Conservation (phyloP, 148 eudicot species). For the Simmondsia chinensis region DNA sequence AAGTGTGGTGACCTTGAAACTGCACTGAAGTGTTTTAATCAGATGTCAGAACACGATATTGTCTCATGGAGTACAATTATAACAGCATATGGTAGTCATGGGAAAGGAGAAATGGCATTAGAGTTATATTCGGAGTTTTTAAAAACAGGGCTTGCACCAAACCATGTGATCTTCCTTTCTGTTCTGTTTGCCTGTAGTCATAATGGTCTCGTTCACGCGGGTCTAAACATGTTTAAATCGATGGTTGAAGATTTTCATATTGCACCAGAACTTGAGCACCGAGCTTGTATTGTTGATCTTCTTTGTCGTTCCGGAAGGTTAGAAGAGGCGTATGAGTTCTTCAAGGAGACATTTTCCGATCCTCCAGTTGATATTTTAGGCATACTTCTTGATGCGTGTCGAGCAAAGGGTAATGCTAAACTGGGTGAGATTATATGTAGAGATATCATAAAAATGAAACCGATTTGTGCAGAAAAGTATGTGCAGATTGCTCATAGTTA, state of each 20-base stretch:
- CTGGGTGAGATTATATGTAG: constrained; percentile 45
- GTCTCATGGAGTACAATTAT: constrained; percentile 81
- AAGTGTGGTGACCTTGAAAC: constrained; percentile 69
- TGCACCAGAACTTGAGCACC: constrained; percentile 62
- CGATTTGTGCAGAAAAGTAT: constrained; percentile 52
- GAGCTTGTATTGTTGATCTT: constrained; percentile 79
- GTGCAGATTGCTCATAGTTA: constrained; percentile 73
- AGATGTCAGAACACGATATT: constrained; percentile 51
- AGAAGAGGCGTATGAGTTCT: constrained; percentile 58
- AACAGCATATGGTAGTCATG: constrained; percentile 81
- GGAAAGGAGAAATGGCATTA: constrained; percentile 65
- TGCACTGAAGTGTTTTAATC: constrained; percentile 56
- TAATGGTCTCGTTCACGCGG: constrained; percentile 62
- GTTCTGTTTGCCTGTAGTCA: constrained; percentile 75
- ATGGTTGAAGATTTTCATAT: constrained; percentile 49
- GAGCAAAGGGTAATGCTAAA: constrained; percentile 38
- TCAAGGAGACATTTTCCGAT: constrained; percentile 35
- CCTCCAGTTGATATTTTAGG: constrained; percentile 65
- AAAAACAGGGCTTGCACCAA: constrained; percentile 39
- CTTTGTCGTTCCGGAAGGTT: constrained; percentile 82
- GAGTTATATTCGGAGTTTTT: constrained; percentile 41
- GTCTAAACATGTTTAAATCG: constrained; percentile 45
- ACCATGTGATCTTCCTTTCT: constrained; percentile 56
- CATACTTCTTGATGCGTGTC: constrained; percentile 77
- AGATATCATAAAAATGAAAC: constrained; percentile 39